Percentiles rank a stretch among this genome's conserved stretches.
These are phyloP conservation scores for Kitagawia praeruptora DNA, from an alignment of 129 eudicot species.

Conservation along the genomic window DNA sequence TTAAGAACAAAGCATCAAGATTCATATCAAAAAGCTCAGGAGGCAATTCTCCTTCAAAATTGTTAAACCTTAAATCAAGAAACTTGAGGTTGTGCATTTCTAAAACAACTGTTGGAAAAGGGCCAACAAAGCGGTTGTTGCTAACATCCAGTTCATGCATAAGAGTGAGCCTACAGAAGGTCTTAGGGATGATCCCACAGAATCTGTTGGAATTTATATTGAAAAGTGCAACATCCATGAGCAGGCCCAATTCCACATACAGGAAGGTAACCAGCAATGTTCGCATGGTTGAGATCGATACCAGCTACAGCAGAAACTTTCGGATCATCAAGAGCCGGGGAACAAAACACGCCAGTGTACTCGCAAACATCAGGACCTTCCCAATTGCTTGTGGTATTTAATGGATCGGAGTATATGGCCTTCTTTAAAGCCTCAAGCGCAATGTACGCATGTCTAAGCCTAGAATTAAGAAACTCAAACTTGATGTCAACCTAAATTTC, in stretches of 20 bases:
- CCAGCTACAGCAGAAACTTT: conserved; percentile 41
- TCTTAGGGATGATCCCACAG: conserved; percentile 53
- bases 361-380: conserved; percentile 61
- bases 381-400: conserved; percentile 45
- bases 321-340: conserved; percentile 47
- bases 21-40: conserved; percentile 46
- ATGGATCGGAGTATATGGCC: conserved; percentile 56
- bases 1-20: conserved; percentile 66
- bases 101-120: conserved; percentile 49
- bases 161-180: conserved; percentile 29
- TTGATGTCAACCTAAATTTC: conserved; percentile 17
- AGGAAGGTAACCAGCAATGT: conserved; percentile 66
- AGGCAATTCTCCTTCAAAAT: conserved; percentile 62
- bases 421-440: conserved; percentile 70
- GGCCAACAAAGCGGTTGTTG: conserved; percentile 66
- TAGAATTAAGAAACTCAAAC: conserved; percentile 36
- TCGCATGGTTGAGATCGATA: conserved; percentile 59
- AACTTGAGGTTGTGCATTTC: conserved; percentile 41
- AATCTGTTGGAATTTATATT: conserved; percentile 74
- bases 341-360: conserved; percentile 62
- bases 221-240: conserved; percentile 51
- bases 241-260: conserved; percentile 43
- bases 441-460: conserved; percentile 47
- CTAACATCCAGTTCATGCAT: conserved; percentile 66
- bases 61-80: conserved; percentile 60